phyloP scores from a whole-genome alignment of 192 early-diverging fungal species.

The Coemansia nantahalensis region DNA sequence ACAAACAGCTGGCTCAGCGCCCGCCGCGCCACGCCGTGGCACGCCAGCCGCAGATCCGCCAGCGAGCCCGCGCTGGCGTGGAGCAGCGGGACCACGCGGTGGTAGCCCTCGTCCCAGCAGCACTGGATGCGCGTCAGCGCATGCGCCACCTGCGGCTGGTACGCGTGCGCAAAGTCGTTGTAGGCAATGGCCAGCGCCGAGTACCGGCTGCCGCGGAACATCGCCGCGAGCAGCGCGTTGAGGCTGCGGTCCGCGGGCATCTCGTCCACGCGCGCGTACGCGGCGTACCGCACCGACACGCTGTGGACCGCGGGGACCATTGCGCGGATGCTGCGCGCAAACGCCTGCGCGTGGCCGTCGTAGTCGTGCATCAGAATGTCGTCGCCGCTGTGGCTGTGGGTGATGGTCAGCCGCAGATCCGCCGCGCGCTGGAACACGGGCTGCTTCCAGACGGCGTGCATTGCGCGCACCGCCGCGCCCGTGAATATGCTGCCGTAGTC shows the following conservation, averaged over 20 bases:
- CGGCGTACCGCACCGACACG: neutral
- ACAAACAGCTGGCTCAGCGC: constrained; percentile 5
- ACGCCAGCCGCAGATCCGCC: neutral
- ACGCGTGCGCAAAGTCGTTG: constrained; percentile 11
- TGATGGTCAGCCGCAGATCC: neutral
- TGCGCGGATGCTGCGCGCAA: constrained; percentile 5
- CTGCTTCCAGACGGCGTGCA: neutral
- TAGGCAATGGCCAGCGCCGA: constrained; percentile 1
- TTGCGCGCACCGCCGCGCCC: constrained; percentile 9
- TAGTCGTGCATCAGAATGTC: constrained; percentile 14
- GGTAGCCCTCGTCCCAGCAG: constrained; percentile 7
- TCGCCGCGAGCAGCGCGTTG: neutral
- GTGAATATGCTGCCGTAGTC: constrained; percentile 22
- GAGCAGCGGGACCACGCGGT: constrained; percentile 6
- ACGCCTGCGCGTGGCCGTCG: constrained; percentile 7
- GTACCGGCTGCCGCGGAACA: constrained; percentile 8
- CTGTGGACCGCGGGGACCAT: constrained; percentile 1
- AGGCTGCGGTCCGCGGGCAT: constrained; percentile 12
- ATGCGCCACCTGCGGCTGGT: constrained; percentile 12
- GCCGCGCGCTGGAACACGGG: neutral
- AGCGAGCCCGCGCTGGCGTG: constrained; percentile 12
- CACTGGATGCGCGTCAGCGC: constrained; percentile 11
- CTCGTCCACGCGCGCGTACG: constrained; percentile 3
- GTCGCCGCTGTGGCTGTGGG: neutral
- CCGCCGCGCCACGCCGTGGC: constrained; percentile 2